Conservation (phyloP, 805 yeast species). For the Diddensiella santjacobensis region DNA sequence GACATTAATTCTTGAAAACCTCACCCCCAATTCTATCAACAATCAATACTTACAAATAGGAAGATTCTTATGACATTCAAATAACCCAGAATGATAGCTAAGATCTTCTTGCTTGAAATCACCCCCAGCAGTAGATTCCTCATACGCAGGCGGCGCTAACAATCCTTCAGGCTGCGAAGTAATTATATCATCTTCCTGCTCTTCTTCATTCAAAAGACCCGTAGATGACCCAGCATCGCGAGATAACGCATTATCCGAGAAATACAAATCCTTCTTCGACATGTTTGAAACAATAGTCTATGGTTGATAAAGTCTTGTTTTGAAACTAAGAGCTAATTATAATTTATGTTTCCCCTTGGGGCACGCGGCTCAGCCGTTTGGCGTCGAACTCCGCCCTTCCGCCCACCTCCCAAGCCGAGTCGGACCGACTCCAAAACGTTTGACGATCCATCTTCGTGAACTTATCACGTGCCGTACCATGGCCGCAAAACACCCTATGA, state of each 20-base stretch:
- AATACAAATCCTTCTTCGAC: conserved; percentile 1
- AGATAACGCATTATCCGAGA: not conserved
- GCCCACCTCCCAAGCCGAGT: too few relatives aligned
- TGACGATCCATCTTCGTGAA: too few relatives aligned
- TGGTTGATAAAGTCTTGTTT: too few relatives aligned
- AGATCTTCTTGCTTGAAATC: not conserved
- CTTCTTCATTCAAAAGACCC: not conserved
- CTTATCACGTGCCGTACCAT: too few relatives aligned
- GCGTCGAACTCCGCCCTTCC: too few relatives aligned
- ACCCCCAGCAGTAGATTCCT: not conserved
- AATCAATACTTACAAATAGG: conserved; percentile 2
- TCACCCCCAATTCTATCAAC: too few relatives aligned
- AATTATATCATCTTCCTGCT: not conserved
- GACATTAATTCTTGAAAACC: not conserved
- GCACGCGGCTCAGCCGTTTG: too few relatives aligned
- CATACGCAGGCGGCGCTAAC: conserved; percentile 6
- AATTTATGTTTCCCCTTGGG: too few relatives aligned
- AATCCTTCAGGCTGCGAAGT: not conserved
- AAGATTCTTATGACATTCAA: conserved; percentile 9
- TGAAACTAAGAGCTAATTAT: too few relatives aligned
- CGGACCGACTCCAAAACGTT: too few relatives aligned
- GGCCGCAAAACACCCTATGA: too few relatives aligned
- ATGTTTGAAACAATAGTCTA: too few relatives aligned
- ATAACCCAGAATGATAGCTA: conserved; percentile 14
- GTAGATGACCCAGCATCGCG: not conserved